Evolutionary conservation across 2,329 filamentous ascomycete species (phyloP).

Genomic region (Chrysoporthe austroafricana): DNA sequence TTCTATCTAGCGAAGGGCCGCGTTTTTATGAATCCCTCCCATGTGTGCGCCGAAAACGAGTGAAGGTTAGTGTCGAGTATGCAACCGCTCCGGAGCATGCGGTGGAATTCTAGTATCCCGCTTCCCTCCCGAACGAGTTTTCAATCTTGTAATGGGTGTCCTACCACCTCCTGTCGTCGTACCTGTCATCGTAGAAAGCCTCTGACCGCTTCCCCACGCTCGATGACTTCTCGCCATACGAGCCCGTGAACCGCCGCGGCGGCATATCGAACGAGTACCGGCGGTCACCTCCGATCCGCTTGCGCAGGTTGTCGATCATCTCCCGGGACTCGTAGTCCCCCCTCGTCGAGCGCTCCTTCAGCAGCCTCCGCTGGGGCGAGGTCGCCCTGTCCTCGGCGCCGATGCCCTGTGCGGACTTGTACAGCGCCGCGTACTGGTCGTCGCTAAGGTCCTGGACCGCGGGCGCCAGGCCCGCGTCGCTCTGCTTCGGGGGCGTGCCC

Average conservation of each 20-base stretch:
- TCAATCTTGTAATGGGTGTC: background rate
- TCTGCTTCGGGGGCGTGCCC: background rate
- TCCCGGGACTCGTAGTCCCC: slow-evolving; percentile 22
- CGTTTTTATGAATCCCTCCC: too few species aligned
- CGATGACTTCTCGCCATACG: slow-evolving; percentile 22
- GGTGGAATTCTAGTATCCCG: too few species aligned
- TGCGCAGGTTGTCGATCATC: slow-evolving; percentile 21
- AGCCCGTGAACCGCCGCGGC: slow-evolving; percentile 21
- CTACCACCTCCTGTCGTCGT: slow-evolving; percentile 9
- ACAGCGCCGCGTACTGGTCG: slow-evolving; percentile 24
- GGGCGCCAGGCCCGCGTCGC: slow-evolving; percentile 2
- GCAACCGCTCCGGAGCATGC: too few species aligned
- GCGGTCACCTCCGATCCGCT: slow-evolving; percentile 17
- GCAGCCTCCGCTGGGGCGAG: slow-evolving; percentile 18
- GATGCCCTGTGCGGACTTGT: slow-evolving; percentile 21
- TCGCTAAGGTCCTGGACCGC: slow-evolving; percentile 20
- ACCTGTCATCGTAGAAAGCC: slow-evolving; percentile 26
- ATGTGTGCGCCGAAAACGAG: too few species aligned
- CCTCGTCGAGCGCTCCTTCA: slow-evolving; percentile 18
- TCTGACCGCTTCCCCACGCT: slow-evolving; percentile 22
- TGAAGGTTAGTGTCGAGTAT: too few species aligned
- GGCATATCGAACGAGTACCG: slow-evolving; percentile 27
- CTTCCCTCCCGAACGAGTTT: background rate
- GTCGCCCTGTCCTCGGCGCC: slow-evolving; percentile 24
- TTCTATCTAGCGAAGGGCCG: too few species aligned